Conservation (phyloP, 495 filamentous ascomycete genomes). For the Staphylotrichum tortipilum region DNA sequence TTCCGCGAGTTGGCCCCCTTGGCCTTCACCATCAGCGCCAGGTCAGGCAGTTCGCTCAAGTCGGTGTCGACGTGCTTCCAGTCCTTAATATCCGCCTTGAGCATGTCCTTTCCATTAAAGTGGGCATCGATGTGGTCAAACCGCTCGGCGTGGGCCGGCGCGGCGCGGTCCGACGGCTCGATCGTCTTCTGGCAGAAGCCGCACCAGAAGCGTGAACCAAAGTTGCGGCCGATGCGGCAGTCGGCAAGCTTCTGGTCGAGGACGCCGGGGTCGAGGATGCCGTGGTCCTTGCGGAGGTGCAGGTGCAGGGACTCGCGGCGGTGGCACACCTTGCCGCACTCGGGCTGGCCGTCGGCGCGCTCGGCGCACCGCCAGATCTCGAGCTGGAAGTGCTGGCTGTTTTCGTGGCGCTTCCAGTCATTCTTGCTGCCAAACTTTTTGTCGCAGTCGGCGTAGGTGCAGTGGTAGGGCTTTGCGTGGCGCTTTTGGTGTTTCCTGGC, state of each 20-base stretch:
- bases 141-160: conserved; percentile 61
- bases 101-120: conserved; percentile 42
- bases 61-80: conserved; percentile 29
- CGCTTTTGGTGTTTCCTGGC: conserved; percentile 80
- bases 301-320: conserved; percentile 51
- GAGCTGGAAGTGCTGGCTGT: conserved; percentile 68
- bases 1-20: neutral
- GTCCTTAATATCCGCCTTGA: conserved; percentile 24
- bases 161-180: conserved; percentile 43
- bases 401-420: conserved; percentile 96
- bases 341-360: conserved; percentile 4
- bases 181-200: conserved; percentile 67
- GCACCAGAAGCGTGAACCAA: conserved; percentile 73
- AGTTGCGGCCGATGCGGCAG: conserved; percentile 61
- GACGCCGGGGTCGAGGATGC: conserved; percentile 30
- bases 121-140: conserved; percentile 87
- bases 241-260: conserved; percentile 41
- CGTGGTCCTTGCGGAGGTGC: conserved; percentile 51
- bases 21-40: neutral
- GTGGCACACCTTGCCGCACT: conserved; percentile 54
- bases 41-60: no score
- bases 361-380: conserved; percentile 70
- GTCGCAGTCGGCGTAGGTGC: conserved; percentile 64
- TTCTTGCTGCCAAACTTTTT: conserved; percentile 87
- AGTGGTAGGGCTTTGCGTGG: conserved; percentile 79